Base-by-base conservation (phyloP, 1,284 basidiomycete genomes). In the Neolentinus lepideus region DNA sequence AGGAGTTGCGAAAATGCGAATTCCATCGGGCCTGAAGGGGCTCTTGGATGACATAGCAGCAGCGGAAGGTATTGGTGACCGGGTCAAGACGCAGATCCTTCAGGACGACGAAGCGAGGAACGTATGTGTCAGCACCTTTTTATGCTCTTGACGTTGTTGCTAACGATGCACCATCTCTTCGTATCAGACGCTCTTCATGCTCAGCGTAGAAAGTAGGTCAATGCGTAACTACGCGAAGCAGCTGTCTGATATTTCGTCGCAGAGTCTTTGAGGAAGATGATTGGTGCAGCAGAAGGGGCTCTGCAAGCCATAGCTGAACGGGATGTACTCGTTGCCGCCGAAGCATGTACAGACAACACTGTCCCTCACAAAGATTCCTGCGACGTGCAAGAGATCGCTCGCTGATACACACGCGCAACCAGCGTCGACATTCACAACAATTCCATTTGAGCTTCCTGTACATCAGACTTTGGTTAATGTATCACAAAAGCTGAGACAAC, bases 151-250 rank as follows among this genome's bases (percentile, higher is more conserved):
- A 2, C n/a, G n/a, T 54, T 53, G 19, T 51, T 31, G 27, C 1
- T 35, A 3, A n/a, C 36, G 47, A 16, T 48, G 46, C 51, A 22
- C 8, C 47, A 21, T 35, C 16, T 46, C 11, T 26, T n/a, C 19
- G 1, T 24, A 14, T 3, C 54, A 82, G 80, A 75, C 74, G 0
- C 57, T 84, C 36, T 74, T 81, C 62, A 69, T 77, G 59, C 66
- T 84, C 33, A 77, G 75, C 50, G 72, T 84, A 22, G 81, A 83
- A 64, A 73, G 81, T 81, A 56, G 66, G 77, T 68, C 10, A 43
- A 16, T 47, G 4, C 11, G 25, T 6, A n/a, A 43, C 47, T 21
- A 3, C 16, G 26, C 56, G 57, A 51, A 60, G 56, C 52, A 24
- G 31, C 35, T 53, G 12, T 52, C 19, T 27, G n/a, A n/a, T 33